Conservation (phyloP, 106 monocot species). For the Dendrobium officinale region DNA sequence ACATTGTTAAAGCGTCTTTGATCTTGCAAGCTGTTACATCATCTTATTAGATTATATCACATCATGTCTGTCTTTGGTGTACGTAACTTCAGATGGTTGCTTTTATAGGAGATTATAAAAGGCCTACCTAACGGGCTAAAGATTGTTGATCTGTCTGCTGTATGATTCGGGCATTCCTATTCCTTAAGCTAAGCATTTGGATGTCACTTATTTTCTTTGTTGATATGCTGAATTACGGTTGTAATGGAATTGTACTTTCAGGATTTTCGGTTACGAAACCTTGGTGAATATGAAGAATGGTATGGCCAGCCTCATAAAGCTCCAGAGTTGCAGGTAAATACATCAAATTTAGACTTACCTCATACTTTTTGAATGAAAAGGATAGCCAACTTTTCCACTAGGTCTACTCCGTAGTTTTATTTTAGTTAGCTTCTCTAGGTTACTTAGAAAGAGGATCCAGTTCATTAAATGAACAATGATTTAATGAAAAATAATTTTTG, state of each 20-base stretch:
- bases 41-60: background rate
- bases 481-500: background rate
- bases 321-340: constrained; percentile 77
- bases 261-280: constrained; percentile 82
- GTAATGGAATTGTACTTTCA: constrained; percentile 17
- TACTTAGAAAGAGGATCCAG: background rate
- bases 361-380: background rate
- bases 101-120: constrained; percentile 85
- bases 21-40: background rate
- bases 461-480: background rate
- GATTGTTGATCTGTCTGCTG: constrained; percentile 98
- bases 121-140: constrained; percentile 60
- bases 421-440: background rate
- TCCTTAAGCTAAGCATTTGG: constrained; percentile 5
- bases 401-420: background rate
- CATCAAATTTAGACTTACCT: background rate
- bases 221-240: background rate
- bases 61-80: background rate
- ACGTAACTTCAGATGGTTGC: constrained; percentile 7
- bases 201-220: constrained; percentile 4
- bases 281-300: constrained; percentile 87
- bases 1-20: background rate
- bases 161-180: constrained; percentile 28
- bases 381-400: background rate
- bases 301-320: constrained; percentile 92